Percentiles rank a stretch among this genome's conserved stretches.
phyloP scores from a whole-genome alignment of 2,329 filamentous ascomycete species.

The Pseudofabraea citricarpa region DNA sequence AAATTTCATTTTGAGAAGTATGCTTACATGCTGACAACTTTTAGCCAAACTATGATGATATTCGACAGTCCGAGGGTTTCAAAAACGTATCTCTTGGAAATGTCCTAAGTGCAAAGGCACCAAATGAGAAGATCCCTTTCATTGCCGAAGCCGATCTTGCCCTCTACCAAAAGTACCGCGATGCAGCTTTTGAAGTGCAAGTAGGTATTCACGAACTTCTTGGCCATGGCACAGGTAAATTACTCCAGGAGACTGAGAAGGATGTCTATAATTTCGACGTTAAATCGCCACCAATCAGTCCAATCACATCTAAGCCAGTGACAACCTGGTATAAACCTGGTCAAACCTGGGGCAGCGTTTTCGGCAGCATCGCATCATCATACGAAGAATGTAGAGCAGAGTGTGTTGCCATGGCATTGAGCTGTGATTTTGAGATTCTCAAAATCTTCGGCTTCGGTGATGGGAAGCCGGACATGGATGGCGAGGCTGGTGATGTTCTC shows the following conservation, averaged over 20 bases:
- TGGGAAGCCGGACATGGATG: constrained; percentile 65
- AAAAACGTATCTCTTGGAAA: constrained; percentile 95
- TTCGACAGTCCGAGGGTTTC: constrained; percentile 79
- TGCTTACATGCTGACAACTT: constrained; percentile 21
- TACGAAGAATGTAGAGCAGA: constrained; percentile 96
- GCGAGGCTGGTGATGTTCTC: constrained; percentile 78
- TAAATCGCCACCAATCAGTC: constrained; percentile 74
- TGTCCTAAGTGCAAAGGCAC: constrained; percentile 83
- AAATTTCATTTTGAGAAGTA: no score
- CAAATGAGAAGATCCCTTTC: constrained; percentile 89
- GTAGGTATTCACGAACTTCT: constrained; percentile 89
- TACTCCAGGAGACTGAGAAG: constrained; percentile 81
- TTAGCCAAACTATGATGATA: constrained; percentile 66
- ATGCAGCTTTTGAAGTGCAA: constrained; percentile 89
- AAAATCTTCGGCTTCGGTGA: constrained; percentile 90
- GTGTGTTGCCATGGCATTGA: constrained; percentile 85
- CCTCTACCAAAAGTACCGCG: constrained; percentile 76
- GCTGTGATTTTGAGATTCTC: constrained; percentile 83
- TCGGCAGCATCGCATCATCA: constrained; percentile 78
- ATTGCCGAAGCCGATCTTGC: constrained; percentile 74
- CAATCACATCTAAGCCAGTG: constrained; percentile 72
- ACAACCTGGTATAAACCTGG: constrained; percentile 90
- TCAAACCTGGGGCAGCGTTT: constrained; percentile 91
- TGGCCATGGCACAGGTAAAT: constrained; percentile 88
- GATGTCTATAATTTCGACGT: constrained; percentile 87